Conservation (phyloP, 345 rosid genomes). For the Mangifera indica region DNA sequence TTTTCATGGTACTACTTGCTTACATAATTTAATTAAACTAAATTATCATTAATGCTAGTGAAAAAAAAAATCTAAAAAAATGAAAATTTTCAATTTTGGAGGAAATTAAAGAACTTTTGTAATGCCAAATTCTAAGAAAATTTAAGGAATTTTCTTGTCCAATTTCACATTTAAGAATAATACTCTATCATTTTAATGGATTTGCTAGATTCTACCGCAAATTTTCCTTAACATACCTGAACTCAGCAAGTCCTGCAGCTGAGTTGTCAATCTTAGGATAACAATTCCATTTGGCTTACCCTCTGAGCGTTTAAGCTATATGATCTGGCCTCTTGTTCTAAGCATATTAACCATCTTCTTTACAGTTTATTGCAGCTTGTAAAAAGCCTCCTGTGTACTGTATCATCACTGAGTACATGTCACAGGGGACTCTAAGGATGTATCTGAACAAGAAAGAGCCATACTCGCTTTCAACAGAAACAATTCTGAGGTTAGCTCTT, state of each 20-base stretch:
- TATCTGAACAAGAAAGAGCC: constrained; percentile 99
- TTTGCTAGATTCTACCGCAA: neutral
- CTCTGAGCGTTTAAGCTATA: neutral
- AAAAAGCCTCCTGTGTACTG: constrained; percentile 96
- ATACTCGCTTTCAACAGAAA: constrained; percentile 86
- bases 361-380: constrained; percentile 98
- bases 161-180: neutral
- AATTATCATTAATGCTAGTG: too few relatives aligned
- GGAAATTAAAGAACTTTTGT: neutral
- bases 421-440: constrained; percentile 97
- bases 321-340: neutral
- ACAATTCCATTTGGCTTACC: neutral
- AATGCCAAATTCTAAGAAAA: neutral
- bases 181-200: neutral
- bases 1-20: too few relatives aligned
- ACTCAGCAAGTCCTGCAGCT: too few relatives aligned
- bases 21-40: too few relatives aligned
- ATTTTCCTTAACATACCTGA: too few relatives aligned
- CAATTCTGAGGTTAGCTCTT: constrained; percentile 79
- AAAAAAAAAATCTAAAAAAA: too few relatives aligned
- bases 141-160: neutral
- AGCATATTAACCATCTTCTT: constrained; percentile 12
- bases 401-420: constrained; percentile 98
- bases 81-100: neutral
- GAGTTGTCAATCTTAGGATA: neutral